Evolutionary conservation across 768 basidiomycete genomes (phyloP), one percentile per base, ranked within the genome.

Genomic region (Auricularia cornea): DNA sequence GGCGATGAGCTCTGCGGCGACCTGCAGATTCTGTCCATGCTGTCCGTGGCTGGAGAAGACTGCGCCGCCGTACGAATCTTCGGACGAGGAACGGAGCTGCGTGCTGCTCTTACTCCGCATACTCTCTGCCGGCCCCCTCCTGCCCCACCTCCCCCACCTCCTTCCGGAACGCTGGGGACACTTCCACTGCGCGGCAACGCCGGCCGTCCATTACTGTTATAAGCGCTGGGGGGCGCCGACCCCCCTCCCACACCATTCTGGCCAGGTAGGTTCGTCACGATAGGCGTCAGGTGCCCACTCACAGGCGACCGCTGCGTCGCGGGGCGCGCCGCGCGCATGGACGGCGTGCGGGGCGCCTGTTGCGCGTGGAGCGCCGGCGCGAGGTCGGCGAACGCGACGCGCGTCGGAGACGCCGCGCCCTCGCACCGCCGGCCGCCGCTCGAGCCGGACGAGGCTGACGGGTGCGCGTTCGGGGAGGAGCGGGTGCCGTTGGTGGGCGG

Each of bases 401-500:
- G 54, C 6, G 8, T 18, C 57, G 63, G 44, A 14, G 35, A 38
- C 10, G 10, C 16, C 35, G 35, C 35, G 35, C 35, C 35, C 35
- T 38, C 35, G 10, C 35, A 10, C 10, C 35, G 35, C 35, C 10
- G 16, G 35, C 10, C 8, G 35, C 35, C 35, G 35, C 10, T 10
- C 35, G 35, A 38, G 35, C 35, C n/a, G n/a, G n/a, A 14, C 35
- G 16, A 10, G 35, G 35, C 35, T 14, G 35, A 38, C 10, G 35
- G 10, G 10, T 38, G 35, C 35, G 35, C n/a, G n/a, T n/a, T 38
- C 10, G 10, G 35, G 35, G 8, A 14, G 1, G 8, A 14, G n/a
- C n/a, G n/a, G n/a, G n/a, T n/a, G 3, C 10, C 8, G 35, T 38
- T 8, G 76, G 51, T 91, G 74, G 74, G 85, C 81, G 72, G 91